A percentile compares a stretch with the other conserved stretches of the same genome.
phyloP scores from a whole-genome alignment of 108 stramenopile genomes.

The Skeletonema potamos region DNA sequence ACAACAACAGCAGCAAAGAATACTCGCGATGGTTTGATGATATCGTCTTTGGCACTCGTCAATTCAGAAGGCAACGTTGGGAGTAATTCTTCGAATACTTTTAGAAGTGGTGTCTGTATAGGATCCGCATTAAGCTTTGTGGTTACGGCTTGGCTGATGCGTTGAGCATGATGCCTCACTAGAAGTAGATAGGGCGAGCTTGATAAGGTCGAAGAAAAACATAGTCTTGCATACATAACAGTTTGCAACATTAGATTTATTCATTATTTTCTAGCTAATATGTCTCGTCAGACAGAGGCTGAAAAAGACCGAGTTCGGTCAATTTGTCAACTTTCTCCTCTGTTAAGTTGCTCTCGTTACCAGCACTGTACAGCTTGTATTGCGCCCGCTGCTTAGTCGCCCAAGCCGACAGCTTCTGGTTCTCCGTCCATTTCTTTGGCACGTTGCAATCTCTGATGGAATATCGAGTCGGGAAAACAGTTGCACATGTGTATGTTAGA shows the following conservation, averaged over 20 bases:
- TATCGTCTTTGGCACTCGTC: not conserved
- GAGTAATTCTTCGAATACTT: not conserved
- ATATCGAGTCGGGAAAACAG: slow-evolving; percentile 2
- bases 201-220: not conserved
- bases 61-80: too few species aligned
- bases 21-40: not conserved
- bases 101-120: not conserved
- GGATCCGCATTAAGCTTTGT: not conserved
- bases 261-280: too few species aligned
- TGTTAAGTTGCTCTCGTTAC: not conserved
- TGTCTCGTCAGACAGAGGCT: not conserved
- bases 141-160: not conserved
- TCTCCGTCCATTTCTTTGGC: slow-evolving; percentile 18
- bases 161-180: not conserved
- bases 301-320: not conserved
- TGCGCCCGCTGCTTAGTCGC: slow-evolving; percentile 16
- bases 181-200: not conserved
- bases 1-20: not conserved
- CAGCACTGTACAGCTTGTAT: not conserved
- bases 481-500: not conserved
- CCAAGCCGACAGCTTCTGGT: slow-evolving; percentile 23
- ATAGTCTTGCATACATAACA: not conserved
- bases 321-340: slow-evolving; percentile 1
- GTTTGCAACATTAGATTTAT: not conserved
- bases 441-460: slow-evolving; percentile 17